These are phyloP conservation scores for Botrytis aclada DNA, from an alignment of 2,329 filamentous ascomycete genomes.

Conservation along the genomic window DNA sequence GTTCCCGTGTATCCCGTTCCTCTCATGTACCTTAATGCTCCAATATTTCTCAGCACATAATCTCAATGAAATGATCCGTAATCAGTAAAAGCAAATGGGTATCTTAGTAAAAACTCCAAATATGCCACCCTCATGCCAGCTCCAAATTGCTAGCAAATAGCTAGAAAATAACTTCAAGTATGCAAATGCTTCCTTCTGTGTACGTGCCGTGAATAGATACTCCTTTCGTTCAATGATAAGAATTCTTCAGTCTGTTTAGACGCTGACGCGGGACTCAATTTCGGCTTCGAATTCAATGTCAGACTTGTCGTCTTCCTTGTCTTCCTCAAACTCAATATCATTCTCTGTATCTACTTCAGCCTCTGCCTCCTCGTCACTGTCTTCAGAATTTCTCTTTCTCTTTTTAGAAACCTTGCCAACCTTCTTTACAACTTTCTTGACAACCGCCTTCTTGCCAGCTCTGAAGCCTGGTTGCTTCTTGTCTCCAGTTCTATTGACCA, in stretches of 20 bases:
- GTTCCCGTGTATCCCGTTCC: not conserved
- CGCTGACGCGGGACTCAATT: not conserved
- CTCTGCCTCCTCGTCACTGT: conserved; percentile 23
- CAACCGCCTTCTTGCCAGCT: conserved; percentile 1
- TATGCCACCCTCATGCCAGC: not conserved
- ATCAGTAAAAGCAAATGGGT: not conserved
- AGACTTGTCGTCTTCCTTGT: not conserved
- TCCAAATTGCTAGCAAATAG: not conserved
- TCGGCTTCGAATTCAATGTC: not conserved
- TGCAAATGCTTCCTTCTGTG: not conserved
- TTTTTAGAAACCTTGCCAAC: conserved; percentile 19
- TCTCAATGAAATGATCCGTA: not conserved
- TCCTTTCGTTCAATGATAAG: no score
- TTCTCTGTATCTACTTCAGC: conserved; percentile 6
- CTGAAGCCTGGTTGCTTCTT: conserved; percentile 41
- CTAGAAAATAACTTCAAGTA: not conserved
- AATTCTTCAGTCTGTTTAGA: not conserved
- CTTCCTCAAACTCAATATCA: conserved; percentile 1
- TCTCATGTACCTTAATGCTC: not conserved
- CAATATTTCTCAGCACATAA: no score
- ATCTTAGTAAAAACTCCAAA: not conserved
- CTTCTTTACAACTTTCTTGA: conserved; percentile 5
- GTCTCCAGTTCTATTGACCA: conserved; percentile 55
- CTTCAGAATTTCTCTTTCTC: conserved; percentile 23
- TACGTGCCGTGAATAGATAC: not conserved